phyloP scores from a whole-genome alignment of 164 flowering plant species.

The Tetrastigma voinierianum region DNA sequence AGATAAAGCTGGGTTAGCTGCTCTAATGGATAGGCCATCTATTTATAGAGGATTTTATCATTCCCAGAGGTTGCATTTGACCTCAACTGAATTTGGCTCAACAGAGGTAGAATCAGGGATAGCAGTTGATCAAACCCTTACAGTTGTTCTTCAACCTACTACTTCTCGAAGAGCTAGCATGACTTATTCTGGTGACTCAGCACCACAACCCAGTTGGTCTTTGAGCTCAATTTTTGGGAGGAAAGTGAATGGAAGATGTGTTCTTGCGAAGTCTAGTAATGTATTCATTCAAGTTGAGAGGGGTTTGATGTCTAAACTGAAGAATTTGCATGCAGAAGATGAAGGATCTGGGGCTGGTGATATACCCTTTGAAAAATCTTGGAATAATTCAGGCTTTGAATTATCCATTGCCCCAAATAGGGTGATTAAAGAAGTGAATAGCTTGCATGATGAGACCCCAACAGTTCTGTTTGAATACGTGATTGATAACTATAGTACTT shows the following conservation, averaged over 20 bases:
- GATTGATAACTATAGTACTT: constrained; percentile 40
- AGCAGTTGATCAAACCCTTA: constrained; percentile 76
- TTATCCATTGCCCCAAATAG: constrained; percentile 58
- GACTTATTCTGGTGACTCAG: constrained; percentile 24
- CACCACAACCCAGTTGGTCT: constrained; percentile 78
- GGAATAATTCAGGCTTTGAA: constrained; percentile 45
- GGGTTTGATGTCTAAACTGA: constrained; percentile 41
- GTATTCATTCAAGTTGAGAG: constrained; percentile 72
- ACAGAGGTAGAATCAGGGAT: constrained; percentile 42
- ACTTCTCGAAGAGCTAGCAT: constrained; percentile 15
- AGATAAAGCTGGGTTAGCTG: constrained; percentile 89
- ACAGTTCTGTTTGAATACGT: constrained; percentile 56
- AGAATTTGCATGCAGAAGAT: constrained; percentile 20
- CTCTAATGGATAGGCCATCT: constrained; percentile 86
- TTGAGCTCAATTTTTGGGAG: constrained; percentile 80
- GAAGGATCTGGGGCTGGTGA: constrained; percentile 15
- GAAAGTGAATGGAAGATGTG: constrained; percentile 55
- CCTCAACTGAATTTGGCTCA: constrained; percentile 42
- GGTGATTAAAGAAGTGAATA: constrained; percentile 42
- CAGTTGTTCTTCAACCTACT: constrained; percentile 83
- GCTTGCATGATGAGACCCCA: constrained; percentile 25
- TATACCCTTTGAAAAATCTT: constrained; percentile 21
- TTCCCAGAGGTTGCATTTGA: constrained; percentile 77
- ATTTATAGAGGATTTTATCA: constrained; percentile 90
- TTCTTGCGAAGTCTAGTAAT: constrained; percentile 76